Evolutionary conservation across 2,329 filamentous ascomycete genomes (phyloP).

Genomic region (Fusarium sp.): DNA sequence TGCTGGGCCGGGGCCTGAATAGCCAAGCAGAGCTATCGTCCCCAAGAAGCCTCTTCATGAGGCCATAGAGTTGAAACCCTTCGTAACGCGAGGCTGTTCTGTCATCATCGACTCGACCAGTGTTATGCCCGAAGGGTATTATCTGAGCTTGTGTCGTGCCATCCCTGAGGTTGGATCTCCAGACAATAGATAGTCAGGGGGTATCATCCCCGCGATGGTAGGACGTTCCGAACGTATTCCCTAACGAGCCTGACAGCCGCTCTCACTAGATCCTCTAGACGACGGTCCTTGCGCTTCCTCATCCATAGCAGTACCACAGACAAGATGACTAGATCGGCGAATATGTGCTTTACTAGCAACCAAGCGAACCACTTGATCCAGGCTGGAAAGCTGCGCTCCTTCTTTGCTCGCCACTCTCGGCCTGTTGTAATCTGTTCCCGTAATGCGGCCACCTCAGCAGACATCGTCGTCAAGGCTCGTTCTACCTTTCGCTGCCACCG

Average conservation of each 20-base stretch:
- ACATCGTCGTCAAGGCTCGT: constrained; percentile 87
- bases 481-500: constrained; percentile 89
- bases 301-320: constrained; percentile 79
- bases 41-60: neutral
- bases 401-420: constrained; percentile 77
- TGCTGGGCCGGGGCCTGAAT: neutral
- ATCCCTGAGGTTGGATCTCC: neutral
- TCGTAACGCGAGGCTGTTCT: neutral
- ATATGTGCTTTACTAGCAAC: constrained; percentile 79
- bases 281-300: constrained; percentile 77
- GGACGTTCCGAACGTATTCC: constrained; percentile 71
- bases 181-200: neutral
- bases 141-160: neutral
- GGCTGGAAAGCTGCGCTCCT: constrained; percentile 73
- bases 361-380: constrained; percentile 82
- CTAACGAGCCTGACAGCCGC: constrained; percentile 70
- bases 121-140: neutral
- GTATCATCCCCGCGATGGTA: constrained; percentile 68
- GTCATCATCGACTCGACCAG: neutral
- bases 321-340: constrained; percentile 78
- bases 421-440: constrained; percentile 90
- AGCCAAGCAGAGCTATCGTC: neutral
- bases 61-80: neutral
- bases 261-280: constrained; percentile 81
- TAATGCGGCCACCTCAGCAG: constrained; percentile 91